Evolutionary conservation across 2,329 filamentous ascomycete genomes (phyloP), one percentile per base, ranked within the genome.

Genomic region (Tolypocladium guangdongense): DNA sequence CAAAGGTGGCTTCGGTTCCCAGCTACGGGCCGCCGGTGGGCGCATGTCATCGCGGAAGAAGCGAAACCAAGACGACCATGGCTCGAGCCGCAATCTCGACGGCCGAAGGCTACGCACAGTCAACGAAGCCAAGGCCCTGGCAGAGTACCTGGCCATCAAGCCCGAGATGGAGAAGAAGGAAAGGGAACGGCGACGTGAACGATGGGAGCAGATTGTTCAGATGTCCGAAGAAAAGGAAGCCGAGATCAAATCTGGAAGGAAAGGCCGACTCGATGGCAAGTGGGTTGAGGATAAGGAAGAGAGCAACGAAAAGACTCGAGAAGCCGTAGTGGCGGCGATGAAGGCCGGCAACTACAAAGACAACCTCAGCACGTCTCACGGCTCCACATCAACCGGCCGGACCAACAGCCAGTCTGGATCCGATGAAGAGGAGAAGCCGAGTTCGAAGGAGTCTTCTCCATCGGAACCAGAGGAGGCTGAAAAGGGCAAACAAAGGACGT

Each of bases 41-140:
- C 92, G 95, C 73, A 99, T 99, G 93, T 95, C 90, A 2, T 92
- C 88, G n/a, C 81, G 82, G 63, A 95, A 95, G 75, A 93, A 92
- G 77, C 86, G 86, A 64, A 86, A 86, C 53, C 83, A 88, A 62
- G 90, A 95, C 38, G 85, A 90, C 57, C 92, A 95, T 64, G 91
- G 84, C 27, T 96, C 91, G 2, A 96, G 89, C 65, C 84, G 93
- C 58, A 99, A 97, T 60, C 78, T 99, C 2, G 93, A 97, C 63
- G 93, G 93, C 0, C 84, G 93, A 24, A 82, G 93, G 54, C 70
- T 99, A 53, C 84, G 95, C 50, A 97, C 93, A 2, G 89, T 97
- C 32, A 92, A 88, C 38, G 93, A 99, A 68, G 93, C 93, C 36
- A 99, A 99, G 70, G 88, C 90, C 1, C 76, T 99, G 22, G 93